A percentile compares a stretch with the other conserved stretches of the same genome.
Evolutionary conservation across 1,139 yeast genomes (phyloP).

Genomic region (Casaregolazyma lundiana): DNA sequence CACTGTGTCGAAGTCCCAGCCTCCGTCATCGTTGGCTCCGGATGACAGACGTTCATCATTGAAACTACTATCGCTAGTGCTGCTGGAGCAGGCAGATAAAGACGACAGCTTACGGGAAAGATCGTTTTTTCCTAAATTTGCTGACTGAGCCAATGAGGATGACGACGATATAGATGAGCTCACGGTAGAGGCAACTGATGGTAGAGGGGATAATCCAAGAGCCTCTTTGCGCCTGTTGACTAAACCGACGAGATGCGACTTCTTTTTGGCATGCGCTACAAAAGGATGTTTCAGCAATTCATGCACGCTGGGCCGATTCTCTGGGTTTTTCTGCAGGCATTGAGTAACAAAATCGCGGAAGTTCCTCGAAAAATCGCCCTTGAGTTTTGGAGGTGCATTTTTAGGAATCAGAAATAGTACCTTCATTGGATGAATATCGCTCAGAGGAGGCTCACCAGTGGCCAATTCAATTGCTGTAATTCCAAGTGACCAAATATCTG

Average conservation of each 20-base stretch:
- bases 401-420: slow-evolving; percentile 60
- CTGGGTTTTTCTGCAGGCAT: slow-evolving; percentile 64
- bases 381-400: slow-evolving; percentile 45
- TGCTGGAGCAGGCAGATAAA: neutral
- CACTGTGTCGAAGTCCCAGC: slow-evolving; percentile 39
- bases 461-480: slow-evolving; percentile 82
- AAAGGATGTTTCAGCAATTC: slow-evolving; percentile 59
- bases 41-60: slow-evolving; percentile 1
- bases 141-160: neutral
- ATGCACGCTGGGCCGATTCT: slow-evolving; percentile 52
- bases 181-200: slow-evolving; percentile 5
- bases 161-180: neutral
- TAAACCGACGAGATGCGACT: slow-evolving; percentile 30
- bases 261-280: slow-evolving; percentile 43
- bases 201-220: slow-evolving; percentile 16
- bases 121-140: neutral
- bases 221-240: slow-evolving; percentile 22
- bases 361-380: slow-evolving; percentile 43
- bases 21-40: slow-evolving; percentile 26
- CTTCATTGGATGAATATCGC: slow-evolving; percentile 73
- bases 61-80: slow-evolving; percentile 3
- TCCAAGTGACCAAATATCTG: slow-evolving; percentile 96
- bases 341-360: slow-evolving; percentile 58
- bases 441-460: slow-evolving; percentile 79
- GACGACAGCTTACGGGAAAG: neutral